Evolutionary conservation across 2,329 filamentous ascomycete species (phyloP), one percentile per base, ranked within the genome.

Genomic region (Polychaeton citri): DNA sequence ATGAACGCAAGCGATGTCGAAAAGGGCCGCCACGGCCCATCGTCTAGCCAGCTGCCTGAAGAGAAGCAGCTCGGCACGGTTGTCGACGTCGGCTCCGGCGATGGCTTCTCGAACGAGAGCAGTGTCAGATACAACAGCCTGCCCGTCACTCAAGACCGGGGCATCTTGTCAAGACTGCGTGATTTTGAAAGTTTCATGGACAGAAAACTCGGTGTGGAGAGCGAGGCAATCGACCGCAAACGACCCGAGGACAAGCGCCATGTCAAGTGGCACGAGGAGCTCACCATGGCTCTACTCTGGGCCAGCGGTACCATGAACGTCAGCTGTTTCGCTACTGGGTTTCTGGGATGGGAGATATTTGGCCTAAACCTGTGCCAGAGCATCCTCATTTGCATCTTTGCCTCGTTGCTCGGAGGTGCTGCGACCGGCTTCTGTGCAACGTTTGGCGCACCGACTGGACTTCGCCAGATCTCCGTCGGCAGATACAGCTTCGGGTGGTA

Each of bases 401-500:
- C 41, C 3, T 55, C 54, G 1, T 19, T 58, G 2, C 41, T 58
- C 1, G 54, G 54, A 10, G 50, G 49, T 13, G 47, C 50, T 13
- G 43, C 54, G 3, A 43, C 46, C 10, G 54, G 53, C 6, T 58
- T 55, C 38, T 53, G 49, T 35, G 54, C 54, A 4, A 57, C 51
- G 4, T 43, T 58, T 20, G 54, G 54, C 3, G 44, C 54, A 1
- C 45, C 52, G 3, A 57, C 53, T 2, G 54, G 54, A 38, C 49
- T 68, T 16, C 57, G 65, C 33, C 59, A 64, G 37, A 65, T 68
- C 33, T 53, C 53, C 2, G 57, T 63, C 19, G 58, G 60, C 33
- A 54, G 64, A 34, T 66, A 64, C 43, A 63, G 62, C n/a, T 65
- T 68, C 39, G 65, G 65, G n/a, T 68, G 64, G 58, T 68, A 58